A percentile compares a stretch with the other conserved stretches of the same genome.
Conservation (phyloP, 2,329 filamentous ascomycete genomes). For the Huntiella decipiens region DNA sequence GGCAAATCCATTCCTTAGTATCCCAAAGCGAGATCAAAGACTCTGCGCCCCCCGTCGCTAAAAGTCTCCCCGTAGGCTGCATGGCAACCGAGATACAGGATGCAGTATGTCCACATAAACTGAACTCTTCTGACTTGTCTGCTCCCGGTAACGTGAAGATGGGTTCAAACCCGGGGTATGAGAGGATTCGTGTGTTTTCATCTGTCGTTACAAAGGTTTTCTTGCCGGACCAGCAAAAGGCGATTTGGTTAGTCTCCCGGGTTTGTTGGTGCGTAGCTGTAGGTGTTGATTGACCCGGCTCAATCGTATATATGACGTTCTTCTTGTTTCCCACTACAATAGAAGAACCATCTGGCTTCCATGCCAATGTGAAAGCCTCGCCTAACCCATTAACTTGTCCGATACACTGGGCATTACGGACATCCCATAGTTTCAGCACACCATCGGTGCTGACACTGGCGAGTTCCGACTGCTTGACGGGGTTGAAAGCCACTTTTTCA, state of each 20-base stretch:
- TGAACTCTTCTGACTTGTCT: slow-evolving; percentile 27
- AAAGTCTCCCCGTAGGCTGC: slow-evolving; percentile 49
- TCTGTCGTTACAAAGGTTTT: slow-evolving; percentile 56
- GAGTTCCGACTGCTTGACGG: slow-evolving; percentile 55
- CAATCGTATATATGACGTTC: slow-evolving; percentile 43
- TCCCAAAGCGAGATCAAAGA: slow-evolving; percentile 63
- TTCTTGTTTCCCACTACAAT: slow-evolving; percentile 56
- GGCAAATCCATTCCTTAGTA: slow-evolving; percentile 58
- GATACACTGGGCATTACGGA: slow-evolving; percentile 49
- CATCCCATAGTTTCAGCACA: slow-evolving; percentile 62
- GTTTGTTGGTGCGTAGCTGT: slow-evolving; percentile 40
- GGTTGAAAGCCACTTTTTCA: slow-evolving; percentile 63
- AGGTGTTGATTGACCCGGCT: slow-evolving; percentile 36
- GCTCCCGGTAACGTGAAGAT: slow-evolving; percentile 15
- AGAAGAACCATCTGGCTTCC: slow-evolving; percentile 52
- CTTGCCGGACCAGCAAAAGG: slow-evolving; percentile 54
- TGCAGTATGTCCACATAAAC: slow-evolving; percentile 53
- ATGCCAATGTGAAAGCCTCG: slow-evolving; percentile 51
- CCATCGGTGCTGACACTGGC: slow-evolving; percentile 59
- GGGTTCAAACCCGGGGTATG: slow-evolving; percentile 44
- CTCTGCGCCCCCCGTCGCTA: slow-evolving; percentile 59
- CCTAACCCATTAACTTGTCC: slow-evolving; percentile 50
- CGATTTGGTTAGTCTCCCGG: slow-evolving; percentile 50
- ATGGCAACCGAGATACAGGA: slow-evolving; percentile 50
- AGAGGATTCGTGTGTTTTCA: slow-evolving; percentile 50